Conservation (phyloP, 257 asterid genomes). For the Capsicum rhomboideum region DNA sequence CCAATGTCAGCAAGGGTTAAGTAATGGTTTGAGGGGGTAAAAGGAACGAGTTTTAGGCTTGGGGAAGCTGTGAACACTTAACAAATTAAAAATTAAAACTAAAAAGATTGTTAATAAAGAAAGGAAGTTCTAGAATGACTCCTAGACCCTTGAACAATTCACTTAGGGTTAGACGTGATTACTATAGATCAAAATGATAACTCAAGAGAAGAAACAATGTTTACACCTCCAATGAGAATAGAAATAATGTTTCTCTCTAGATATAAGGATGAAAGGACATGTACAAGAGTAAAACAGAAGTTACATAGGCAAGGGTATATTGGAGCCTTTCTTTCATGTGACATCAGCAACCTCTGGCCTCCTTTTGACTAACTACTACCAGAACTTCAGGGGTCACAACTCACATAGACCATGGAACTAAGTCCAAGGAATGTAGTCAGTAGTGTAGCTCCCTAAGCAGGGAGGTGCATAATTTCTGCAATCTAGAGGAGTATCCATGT, state of each 20-base stretch:
- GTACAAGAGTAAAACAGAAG: background rate
- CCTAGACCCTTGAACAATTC: background rate
- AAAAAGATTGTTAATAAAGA: background rate
- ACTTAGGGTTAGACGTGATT: background rate
- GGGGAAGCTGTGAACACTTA: background rate
- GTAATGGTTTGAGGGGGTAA: too few species aligned
- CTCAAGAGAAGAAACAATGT: background rate
- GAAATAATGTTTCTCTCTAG: background rate
- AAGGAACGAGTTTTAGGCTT: background rate
- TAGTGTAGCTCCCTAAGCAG: background rate
- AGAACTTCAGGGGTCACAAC: background rate
- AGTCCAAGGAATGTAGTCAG: background rate
- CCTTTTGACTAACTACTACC: background rate
- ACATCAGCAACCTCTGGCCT: background rate
- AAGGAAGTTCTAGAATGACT: background rate
- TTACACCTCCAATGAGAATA: background rate
- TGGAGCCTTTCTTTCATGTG: background rate
- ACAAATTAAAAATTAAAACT: too few species aligned
- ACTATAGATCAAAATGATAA: background rate
- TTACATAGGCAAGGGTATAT: background rate
- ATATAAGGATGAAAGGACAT: background rate
- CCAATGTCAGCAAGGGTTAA: background rate
- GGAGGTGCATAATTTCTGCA: background rate
- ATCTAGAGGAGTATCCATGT: background rate
- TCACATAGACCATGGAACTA: background rate